Conservation (phyloP, 345 rosid species). For the Odontarrhena argentea region DNA sequence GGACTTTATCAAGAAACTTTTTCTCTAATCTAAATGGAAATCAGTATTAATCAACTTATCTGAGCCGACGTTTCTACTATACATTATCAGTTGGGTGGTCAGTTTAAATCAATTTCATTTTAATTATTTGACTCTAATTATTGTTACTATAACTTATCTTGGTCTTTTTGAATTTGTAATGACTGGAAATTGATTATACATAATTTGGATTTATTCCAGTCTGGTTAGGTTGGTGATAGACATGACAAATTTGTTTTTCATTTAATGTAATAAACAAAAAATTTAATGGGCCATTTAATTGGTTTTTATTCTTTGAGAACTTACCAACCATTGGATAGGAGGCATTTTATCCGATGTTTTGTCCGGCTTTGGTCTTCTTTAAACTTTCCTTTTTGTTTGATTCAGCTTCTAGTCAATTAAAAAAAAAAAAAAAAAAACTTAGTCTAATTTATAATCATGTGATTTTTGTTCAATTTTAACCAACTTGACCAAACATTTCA, state of each 20-base stretch:
- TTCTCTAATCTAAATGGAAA: too few species aligned
- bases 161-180: background rate
- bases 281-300: background rate
- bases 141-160: background rate
- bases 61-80: conserved; percentile 19
- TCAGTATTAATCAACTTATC: background rate
- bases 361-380: conserved; percentile 3
- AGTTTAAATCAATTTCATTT: background rate
- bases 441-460: too few species aligned
- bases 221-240: conserved; percentile 26
- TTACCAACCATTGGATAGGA: conserved; percentile 16
- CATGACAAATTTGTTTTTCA: background rate
- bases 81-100: conserved; percentile 21
- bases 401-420: conserved; percentile 11
- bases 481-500: too few species aligned
- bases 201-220: conserved; percentile 29
- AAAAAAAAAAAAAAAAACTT: background rate
- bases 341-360: background rate
- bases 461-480: too few species aligned
- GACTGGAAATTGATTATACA: conserved; percentile 18
- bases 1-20: too few species aligned
- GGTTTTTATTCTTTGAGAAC: background rate
- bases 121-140: background rate
- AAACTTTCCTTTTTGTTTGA: background rate
- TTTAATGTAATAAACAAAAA: conserved; percentile 14